Base-by-base conservation (phyloP, 768 basidiomycete genomes). In the Strobilomyces echinocephalus region DNA sequence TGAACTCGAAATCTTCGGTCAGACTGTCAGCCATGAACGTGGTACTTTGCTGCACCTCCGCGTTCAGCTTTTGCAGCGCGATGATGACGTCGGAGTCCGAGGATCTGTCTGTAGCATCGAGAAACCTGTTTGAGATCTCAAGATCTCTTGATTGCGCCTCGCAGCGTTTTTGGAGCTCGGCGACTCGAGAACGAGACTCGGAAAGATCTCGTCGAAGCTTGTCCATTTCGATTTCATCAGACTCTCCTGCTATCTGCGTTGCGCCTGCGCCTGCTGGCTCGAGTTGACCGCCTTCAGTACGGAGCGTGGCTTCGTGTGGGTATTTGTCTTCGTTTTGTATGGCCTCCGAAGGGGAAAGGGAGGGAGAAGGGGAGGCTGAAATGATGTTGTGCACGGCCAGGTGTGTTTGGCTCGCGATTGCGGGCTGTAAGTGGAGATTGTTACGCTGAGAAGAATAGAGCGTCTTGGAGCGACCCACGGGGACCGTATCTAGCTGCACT, bases 31-130 rank as follows among this genome's bases (percentile, higher is more conserved):
- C 57, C 55, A 59, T 56, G 7, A 49, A 50, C 14, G 35, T 46
- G 9, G 55, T 28, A 28, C 49, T 50, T 30, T 59, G 57, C 55
- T 59, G 47, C 4, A 59, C 18, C 15, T 59, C 57, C 15, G 57
- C 57, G 34, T 59, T 59, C 51, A 59, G 38, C 39, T 50, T 52
- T 30, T 50, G 55, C 8, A 56, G 34, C 20, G 48, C 55, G 1
- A 26, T 30, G 30, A 52, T 57, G 14, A 59, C 16, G 39, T 59
- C 57, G 9, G 50, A 46, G 44, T 59, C 57, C 10, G 55, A 59
- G 4, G 47, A 59, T 42, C 49, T 57, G 21, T 58, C 57, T 14
- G 55, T 39, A 6, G 49, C 34, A 3, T 34, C 42, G 26, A 57
- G 21, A 24, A 52, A 52, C n/a, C 15, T 35, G 20, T 57, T 52